These are phyloP conservation scores for Setaria viridis DNA, from an alignment of 202 grass and related monocot species.

Conservation along the genomic window DNA sequence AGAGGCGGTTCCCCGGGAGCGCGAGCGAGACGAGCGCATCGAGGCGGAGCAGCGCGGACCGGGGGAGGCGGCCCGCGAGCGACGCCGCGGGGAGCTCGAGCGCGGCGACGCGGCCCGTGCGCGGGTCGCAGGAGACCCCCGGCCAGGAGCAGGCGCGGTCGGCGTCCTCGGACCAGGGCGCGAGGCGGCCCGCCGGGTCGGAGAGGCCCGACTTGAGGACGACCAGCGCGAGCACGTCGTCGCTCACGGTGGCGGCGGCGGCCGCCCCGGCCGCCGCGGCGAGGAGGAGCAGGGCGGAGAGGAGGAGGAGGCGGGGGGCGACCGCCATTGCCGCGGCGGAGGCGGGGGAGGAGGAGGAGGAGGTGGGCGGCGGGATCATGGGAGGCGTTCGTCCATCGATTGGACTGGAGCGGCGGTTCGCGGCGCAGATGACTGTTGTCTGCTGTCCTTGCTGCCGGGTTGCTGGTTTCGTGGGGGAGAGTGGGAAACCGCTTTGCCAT, in stretches of 20 bases:
- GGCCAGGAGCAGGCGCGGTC: conserved; percentile 57
- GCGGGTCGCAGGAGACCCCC: conserved; percentile 49
- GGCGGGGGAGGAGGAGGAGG: conserved; percentile 4
- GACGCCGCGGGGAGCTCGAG: conserved; percentile 45
- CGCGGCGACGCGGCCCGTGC: conserved; percentile 45
- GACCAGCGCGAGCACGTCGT: conserved; percentile 68
- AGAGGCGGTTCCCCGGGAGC: conserved; percentile 56
- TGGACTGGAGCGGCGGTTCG: conserved; percentile 43
- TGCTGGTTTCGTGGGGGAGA: neutral
- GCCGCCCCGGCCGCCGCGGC: neutral
- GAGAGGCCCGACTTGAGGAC: conserved; percentile 64
- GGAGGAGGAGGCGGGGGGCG: conserved; percentile 13
- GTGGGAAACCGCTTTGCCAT: conserved; percentile 33
- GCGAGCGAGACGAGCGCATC: conserved; percentile 52
- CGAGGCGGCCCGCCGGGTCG: conserved; percentile 47
- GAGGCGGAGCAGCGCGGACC: conserved; percentile 56
- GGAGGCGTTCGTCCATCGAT: conserved; percentile 35
- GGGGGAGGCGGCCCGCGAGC: conserved; percentile 56
- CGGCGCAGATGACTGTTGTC: conserved; percentile 1
- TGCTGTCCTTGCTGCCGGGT: conserved; percentile 11
- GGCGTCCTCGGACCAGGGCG: conserved; percentile 64
- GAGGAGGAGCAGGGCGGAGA: conserved; percentile 17
- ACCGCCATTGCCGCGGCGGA: conserved; percentile 34
- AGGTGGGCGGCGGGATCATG: conserved; percentile 29
- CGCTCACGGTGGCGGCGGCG: conserved; percentile 35